Evolutionary conservation across 306 rosid genomes (phyloP).

Genomic region (Sindora glabra): DNA sequence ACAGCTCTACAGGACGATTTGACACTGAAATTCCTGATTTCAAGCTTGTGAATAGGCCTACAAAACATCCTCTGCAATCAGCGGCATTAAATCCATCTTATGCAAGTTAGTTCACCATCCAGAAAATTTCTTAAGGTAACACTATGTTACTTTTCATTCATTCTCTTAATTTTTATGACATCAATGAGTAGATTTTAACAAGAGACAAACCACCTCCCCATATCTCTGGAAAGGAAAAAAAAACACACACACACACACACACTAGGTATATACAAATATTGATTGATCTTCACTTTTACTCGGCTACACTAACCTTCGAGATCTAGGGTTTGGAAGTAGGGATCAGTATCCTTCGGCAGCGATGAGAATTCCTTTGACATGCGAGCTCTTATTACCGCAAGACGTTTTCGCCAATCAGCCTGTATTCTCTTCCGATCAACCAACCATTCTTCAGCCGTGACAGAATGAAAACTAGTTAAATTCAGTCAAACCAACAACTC

Average conservation of each 20-base stretch:
- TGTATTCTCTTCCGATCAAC: slow-evolving; percentile 88
- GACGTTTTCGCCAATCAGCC: slow-evolving; percentile 81
- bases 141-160: neutral
- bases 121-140: neutral
- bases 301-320: slow-evolving; percentile 63
- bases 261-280: no score
- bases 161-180: neutral
- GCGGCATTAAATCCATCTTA: neutral
- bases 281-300: no score
- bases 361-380: slow-evolving; percentile 67
- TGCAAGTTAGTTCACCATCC: neutral
- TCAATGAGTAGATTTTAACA: neutral
- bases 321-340: slow-evolving; percentile 65
- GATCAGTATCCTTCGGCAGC: slow-evolving; percentile 71
- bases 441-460: slow-evolving; percentile 65
- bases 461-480: neutral
- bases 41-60: neutral
- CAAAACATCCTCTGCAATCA: neutral
- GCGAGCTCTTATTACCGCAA: slow-evolving; percentile 56
- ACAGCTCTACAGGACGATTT: neutral
- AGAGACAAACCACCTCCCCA: neutral
- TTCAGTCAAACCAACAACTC: neutral
- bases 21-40: neutral
- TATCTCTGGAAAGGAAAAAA: neutral
- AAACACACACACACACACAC: no score